A percentile compares a stretch with the other conserved stretches of the same genome.
These are phyloP conservation scores for Neoscytalidium dimidiatum DNA, from an alignment of 2,329 filamentous ascomycete genomes.

Conservation along the genomic window DNA sequence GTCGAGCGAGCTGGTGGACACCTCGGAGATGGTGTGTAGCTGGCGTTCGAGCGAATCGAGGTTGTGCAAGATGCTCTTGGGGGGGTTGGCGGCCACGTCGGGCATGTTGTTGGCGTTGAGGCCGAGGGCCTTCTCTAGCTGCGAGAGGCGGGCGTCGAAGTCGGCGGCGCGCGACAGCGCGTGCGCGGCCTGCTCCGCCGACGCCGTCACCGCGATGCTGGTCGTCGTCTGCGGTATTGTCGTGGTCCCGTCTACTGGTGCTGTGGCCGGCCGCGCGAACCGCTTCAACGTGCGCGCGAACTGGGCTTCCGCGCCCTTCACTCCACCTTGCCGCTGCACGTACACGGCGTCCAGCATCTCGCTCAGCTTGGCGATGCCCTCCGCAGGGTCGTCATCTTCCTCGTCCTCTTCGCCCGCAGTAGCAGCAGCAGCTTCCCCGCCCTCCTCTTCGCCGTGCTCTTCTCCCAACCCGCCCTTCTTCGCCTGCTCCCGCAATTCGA, in stretches of 20 bases:
- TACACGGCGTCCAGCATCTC: slow-evolving; percentile 68
- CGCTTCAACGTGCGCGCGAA: slow-evolving; percentile 36
- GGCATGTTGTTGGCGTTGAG: slow-evolving; percentile 70
- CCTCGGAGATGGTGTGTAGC: slow-evolving; percentile 71
- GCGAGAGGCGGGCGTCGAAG: slow-evolving; percentile 78
- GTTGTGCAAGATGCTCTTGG: slow-evolving; percentile 76
- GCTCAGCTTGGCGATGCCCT: slow-evolving; percentile 68
- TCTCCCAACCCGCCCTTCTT: slow-evolving; percentile 38
- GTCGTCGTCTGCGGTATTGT: slow-evolving; percentile 5
- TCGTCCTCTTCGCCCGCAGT: slow-evolving; percentile 37
- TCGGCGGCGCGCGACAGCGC: slow-evolving; percentile 79
- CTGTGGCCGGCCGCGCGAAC: slow-evolving; percentile 28
- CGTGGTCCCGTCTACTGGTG: not conserved
- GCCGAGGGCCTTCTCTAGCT: slow-evolving; percentile 80
- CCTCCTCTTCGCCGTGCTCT: slow-evolving; percentile 38
- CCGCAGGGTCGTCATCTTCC: slow-evolving; percentile 47
- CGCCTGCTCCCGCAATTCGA: slow-evolving; percentile 46
- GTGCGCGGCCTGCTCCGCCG: slow-evolving; percentile 47
- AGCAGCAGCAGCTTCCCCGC: not conserved
- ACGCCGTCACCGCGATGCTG: not conserved
- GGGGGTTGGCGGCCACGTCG: slow-evolving; percentile 54
- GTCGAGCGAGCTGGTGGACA: slow-evolving; percentile 73
- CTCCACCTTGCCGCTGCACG: slow-evolving; percentile 41
- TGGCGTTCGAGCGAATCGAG: slow-evolving; percentile 80
- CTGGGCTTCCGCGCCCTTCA: slow-evolving; percentile 37